Conservation (phyloP, 2,329 filamentous ascomycete genomes). For the Colletotrichum viniferum region DNA sequence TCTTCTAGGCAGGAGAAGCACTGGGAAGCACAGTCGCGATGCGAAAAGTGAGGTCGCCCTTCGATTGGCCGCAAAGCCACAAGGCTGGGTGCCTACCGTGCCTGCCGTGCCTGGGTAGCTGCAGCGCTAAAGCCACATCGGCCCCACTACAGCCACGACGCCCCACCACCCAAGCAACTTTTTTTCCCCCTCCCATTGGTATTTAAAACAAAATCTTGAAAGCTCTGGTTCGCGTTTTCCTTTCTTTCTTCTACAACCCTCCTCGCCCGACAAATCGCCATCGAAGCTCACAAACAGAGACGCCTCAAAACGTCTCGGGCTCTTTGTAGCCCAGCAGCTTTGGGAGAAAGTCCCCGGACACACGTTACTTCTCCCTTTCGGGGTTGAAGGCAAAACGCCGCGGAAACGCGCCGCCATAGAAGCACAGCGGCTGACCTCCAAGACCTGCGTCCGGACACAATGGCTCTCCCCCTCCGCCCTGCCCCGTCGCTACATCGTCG, state of each 20-base stretch:
- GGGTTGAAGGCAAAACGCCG: conserved; percentile 48
- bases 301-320: conserved; percentile 31
- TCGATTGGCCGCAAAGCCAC: conserved; percentile 17
- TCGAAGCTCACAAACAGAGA: conserved; percentile 97
- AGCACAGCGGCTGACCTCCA: conserved; percentile 91
- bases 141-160: conserved; percentile 1
- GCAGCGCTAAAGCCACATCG: neutral
- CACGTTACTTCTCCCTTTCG: conserved; percentile 48
- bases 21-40: conserved; percentile 17
- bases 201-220: conserved; percentile 18
- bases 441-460: conserved; percentile 56
- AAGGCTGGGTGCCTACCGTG: conserved; percentile 9
- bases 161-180: neutral
- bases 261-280: conserved; percentile 99
- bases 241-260: conserved; percentile 61
- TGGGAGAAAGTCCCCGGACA: conserved; percentile 99
- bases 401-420: conserved; percentile 99
- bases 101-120: neutral
- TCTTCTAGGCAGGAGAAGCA: neutral
- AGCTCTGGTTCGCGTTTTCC: conserved; percentile 11
- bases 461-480: conserved; percentile 35
- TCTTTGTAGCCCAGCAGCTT: conserved; percentile 66
- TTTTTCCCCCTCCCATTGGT: neutral
- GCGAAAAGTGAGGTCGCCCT: conserved; percentile 9
- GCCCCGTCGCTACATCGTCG: conserved; percentile 52